Base-by-base conservation (phyloP, 768 basidiomycete genomes). In the Boletus rubescentipes region DNA sequence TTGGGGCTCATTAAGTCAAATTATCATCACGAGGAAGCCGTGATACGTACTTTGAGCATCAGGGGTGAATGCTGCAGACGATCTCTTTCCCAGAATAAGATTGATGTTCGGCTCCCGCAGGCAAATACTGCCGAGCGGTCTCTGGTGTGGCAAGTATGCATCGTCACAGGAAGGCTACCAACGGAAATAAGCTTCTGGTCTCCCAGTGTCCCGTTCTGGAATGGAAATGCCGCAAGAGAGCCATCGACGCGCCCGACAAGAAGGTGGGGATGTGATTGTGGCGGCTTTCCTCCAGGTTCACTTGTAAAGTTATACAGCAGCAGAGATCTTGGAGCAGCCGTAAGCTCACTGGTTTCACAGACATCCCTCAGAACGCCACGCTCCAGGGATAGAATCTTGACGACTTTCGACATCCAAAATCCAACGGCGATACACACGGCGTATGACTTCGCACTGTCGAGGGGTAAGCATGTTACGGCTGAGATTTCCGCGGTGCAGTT, bases 171-270 rank as follows among this genome's bases (percentile, higher is more conserved):
- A 9, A 79, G 70, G 53, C 75, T 75, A 9, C 92, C 92, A 10
- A 94, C 72, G 0, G 83, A 77, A 21, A 86, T 74, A 15, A 82
- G 62, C 62, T 86, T 91, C 64, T 75, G 72, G 48, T 86, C 82
- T 26, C 65, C 66, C 9, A 80, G 51, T 10, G 50, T 51, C 15
- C 62, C 62, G 40, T 79, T 76, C 50, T 65, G 65, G 68, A 86
- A 83, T 0, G 71, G 53, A 61, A 81, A 82, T 11, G 80, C 75
- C 5, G 81, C 79, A 26, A 93, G 73, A 15, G 83, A 83, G 2
- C 93, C 93, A 65, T 96, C 83, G 3, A 79, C 82, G 10, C 93
- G 75, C 4, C 93, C 93, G 16, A 81, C 82, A 30, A 96, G 74
- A 9, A 95, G 74, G 56, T 86, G 81, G 1, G 74, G 82, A 61